Evolutionary conservation across 306 rosid species (phyloP).

Genomic region (Glycine latifolia): DNA sequence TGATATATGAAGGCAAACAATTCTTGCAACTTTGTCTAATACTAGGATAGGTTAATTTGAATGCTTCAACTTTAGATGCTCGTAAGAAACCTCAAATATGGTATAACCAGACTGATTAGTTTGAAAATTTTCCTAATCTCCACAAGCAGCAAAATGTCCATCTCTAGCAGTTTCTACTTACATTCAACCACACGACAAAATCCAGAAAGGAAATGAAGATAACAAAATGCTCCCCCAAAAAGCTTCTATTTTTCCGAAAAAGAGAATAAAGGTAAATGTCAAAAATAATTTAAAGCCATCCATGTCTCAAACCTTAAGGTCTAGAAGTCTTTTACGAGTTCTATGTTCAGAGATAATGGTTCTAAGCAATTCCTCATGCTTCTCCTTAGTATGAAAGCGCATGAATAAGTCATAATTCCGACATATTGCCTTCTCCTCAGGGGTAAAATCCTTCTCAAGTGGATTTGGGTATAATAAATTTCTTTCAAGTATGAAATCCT

Average conservation of each 20-base stretch:
- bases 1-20: conserved; percentile 9
- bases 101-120: conserved; percentile 5
- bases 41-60: not conserved
- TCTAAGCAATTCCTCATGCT: conserved; percentile 78
- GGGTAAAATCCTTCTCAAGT: conserved; percentile 77
- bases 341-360: conserved; percentile 72
- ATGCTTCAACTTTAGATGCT: not conserved
- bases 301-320: conserved; percentile 76
- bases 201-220: conserved; percentile 19
- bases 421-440: conserved; percentile 82
- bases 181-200: conserved; percentile 18
- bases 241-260: not conserved
- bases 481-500: conserved; percentile 90
- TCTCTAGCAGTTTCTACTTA: conserved; percentile 2
- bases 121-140: not conserved
- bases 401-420: conserved; percentile 79
- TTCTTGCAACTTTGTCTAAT: conserved; percentile 22
- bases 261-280: conserved; percentile 1
- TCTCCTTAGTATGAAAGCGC: conserved; percentile 91
- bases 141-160: not conserved
- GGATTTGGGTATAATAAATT: conserved; percentile 75
- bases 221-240: not conserved
- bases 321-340: conserved; percentile 73
- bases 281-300: conserved; percentile 24
- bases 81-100: conserved; percentile 7